A percentile compares a stretch with the other conserved stretches of the same genome.
Conservation (phyloP, 495 filamentous ascomycete genomes). For the Hyaloscypha variabilis region DNA sequence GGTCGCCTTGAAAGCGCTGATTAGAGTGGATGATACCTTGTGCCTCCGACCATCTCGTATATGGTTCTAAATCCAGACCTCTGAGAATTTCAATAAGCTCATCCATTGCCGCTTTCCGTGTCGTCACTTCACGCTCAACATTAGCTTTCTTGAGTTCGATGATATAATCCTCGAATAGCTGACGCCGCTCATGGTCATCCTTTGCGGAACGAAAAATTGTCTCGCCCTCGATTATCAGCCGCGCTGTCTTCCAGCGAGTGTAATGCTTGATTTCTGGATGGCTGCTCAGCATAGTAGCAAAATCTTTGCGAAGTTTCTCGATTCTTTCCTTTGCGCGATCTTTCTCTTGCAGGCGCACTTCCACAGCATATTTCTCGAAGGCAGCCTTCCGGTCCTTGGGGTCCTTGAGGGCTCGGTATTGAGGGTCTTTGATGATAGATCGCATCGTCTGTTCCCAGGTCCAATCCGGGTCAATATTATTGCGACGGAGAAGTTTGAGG, state of each 20-base stretch:
- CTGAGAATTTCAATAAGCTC: slow-evolving; percentile 81
- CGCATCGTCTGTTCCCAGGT: slow-evolving; percentile 90
- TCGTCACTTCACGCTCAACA: slow-evolving; percentile 69
- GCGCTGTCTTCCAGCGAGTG: slow-evolving; percentile 95
- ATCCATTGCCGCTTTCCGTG: slow-evolving; percentile 82
- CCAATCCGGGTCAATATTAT: slow-evolving; percentile 87
- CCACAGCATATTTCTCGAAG: slow-evolving; percentile 93
- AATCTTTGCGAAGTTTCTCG: slow-evolving; percentile 90
- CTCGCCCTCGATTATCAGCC: slow-evolving; percentile 93
- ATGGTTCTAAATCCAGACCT: slow-evolving; percentile 85
- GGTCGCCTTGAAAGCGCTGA: slow-evolving; percentile 78
- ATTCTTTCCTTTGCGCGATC: slow-evolving; percentile 93
- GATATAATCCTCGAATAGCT: slow-evolving; percentile 94
- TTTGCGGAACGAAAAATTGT: slow-evolving; percentile 91
- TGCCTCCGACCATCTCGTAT: slow-evolving; percentile 93
- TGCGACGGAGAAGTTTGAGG: slow-evolving; percentile 83
- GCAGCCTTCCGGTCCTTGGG: slow-evolving; percentile 89
- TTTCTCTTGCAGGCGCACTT: slow-evolving; percentile 91
- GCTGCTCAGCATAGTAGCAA: slow-evolving; percentile 92
- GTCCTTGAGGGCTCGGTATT: slow-evolving; percentile 92
- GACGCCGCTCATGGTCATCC: slow-evolving; percentile 85
- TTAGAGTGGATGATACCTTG: slow-evolving; percentile 79
- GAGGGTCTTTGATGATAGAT: slow-evolving; percentile 86
- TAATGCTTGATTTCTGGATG: slow-evolving; percentile 98
- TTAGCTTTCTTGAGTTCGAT: slow-evolving; percentile 78